Conservation (phyloP, 2,329 filamentous ascomycete species). For the Metarhizium album region DNA sequence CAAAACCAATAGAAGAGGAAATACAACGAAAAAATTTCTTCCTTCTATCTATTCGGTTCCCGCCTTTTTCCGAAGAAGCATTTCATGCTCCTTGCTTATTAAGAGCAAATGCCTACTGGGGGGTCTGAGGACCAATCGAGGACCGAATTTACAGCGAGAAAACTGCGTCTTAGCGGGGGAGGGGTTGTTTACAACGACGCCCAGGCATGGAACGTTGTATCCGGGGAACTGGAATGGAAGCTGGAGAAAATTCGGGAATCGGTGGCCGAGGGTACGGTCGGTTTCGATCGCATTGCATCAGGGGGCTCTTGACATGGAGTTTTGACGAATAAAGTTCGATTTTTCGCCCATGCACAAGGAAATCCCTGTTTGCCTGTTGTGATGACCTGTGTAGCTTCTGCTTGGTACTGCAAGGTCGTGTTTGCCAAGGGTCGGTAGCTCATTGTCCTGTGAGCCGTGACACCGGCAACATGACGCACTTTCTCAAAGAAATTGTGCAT, state of each 20-base stretch:
- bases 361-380: background rate
- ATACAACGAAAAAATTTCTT: background rate
- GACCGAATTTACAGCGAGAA: background rate
- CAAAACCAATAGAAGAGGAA: conserved; percentile 1
- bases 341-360: conserved; percentile 19
- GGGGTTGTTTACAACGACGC: background rate
- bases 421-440: background rate
- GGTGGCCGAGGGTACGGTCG: conserved; percentile 21
- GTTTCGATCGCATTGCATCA: conserved; percentile 31
- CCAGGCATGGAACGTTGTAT: conserved; percentile 7
- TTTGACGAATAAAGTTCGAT: conserved; percentile 28
- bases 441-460: background rate
- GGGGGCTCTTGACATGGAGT: conserved; percentile 28
- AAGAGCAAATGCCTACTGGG: background rate
- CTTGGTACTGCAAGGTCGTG: background rate
- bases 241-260: conserved; percentile 8
- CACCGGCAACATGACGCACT: background rate
- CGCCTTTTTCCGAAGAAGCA: background rate
- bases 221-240: conserved; percentile 3
- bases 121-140: conserved; percentile 11
- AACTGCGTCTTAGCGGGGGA: background rate
- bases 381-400: background rate
- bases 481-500: background rate
- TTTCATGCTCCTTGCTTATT: conserved; percentile 1
- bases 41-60: background rate